These are phyloP conservation scores for Lachancea waltii DNA, from an alignment of 805 yeast species.

Conservation along the genomic window DNA sequence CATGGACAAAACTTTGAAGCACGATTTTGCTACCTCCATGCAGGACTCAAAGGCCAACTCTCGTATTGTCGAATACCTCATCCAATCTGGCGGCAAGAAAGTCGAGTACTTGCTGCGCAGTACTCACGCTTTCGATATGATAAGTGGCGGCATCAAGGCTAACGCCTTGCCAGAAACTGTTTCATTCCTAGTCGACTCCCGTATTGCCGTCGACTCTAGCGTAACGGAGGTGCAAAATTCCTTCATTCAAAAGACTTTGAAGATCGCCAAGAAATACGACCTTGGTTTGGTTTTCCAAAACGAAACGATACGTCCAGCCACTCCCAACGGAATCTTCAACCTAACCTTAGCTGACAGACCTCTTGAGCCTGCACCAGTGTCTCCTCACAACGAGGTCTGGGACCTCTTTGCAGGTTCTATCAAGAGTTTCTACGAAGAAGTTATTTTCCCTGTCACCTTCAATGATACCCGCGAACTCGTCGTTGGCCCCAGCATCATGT, in stretches of 20 bases:
- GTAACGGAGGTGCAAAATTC: conserved; percentile 35
- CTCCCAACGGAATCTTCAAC: conserved; percentile 38
- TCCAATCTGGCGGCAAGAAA: conserved; percentile 16
- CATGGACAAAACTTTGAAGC: conserved; percentile 10
- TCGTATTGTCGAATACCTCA: conserved; percentile 13
- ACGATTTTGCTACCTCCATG: conserved; percentile 14
- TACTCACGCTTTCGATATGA: conserved; percentile 48
- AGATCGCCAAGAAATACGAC: conserved; percentile 40
- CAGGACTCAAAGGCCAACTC: conserved; percentile 12
- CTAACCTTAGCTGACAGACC: conserved; percentile 23
- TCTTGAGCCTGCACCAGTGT: conserved; percentile 48
- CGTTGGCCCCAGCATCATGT: conserved; percentile 53
- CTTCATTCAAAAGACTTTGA: conserved; percentile 30
- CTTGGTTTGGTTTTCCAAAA: conserved; percentile 41
- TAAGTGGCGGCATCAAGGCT: conserved; percentile 58
- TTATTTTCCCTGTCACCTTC: conserved; percentile 19
- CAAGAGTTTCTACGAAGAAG: conserved; percentile 55
- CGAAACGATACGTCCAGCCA: conserved; percentile 15
- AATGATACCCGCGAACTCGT: conserved; percentile 17
- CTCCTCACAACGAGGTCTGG: conserved; percentile 50
- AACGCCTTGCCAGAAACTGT: conserved; percentile 63
- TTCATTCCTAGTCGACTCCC: conserved; percentile 45
- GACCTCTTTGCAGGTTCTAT: conserved; percentile 53
- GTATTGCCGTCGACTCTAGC: conserved; percentile 47
- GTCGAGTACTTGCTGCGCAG: conserved; percentile 40